Conservation (phyloP, 805 yeast species). For the Teunomyces kruisii region DNA sequence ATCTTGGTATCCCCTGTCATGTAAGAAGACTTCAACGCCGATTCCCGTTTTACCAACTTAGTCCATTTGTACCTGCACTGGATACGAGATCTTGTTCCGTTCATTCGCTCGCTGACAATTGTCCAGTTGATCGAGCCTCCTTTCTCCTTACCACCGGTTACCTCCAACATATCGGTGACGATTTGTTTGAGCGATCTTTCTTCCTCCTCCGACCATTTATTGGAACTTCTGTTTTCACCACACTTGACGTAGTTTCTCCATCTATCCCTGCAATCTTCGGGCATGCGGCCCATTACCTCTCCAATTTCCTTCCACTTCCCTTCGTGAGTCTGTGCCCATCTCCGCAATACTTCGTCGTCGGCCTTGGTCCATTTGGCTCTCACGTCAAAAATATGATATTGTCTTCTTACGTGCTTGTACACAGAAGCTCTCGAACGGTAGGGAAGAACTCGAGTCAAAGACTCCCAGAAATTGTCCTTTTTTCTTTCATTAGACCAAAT, state of each 20-base stretch:
- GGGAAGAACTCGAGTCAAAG: slow-evolving; percentile 74
- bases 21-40: slow-evolving; percentile 26
- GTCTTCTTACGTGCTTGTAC: slow-evolving; percentile 88
- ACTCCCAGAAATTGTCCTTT: slow-evolving; percentile 90
- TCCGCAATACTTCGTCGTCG: slow-evolving; percentile 70
- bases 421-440: slow-evolving; percentile 84
- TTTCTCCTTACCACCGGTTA: slow-evolving; percentile 15
- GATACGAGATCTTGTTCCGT: slow-evolving; percentile 83
- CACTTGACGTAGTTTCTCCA: slow-evolving; percentile 96
- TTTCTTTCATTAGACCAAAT: slow-evolving; percentile 85
- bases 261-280: slow-evolving; percentile 95
- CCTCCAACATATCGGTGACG: slow-evolving; percentile 46
- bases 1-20: slow-evolving; percentile 34
- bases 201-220: slow-evolving; percentile 78
- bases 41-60: slow-evolving; percentile 65
- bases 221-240: slow-evolving; percentile 70
- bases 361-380: slow-evolving; percentile 89
- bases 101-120: slow-evolving; percentile 82
- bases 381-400: slow-evolving; percentile 82
- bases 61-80: slow-evolving; percentile 97
- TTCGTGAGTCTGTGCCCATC: slow-evolving; percentile 62
- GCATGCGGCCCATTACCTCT: slow-evolving; percentile 81
- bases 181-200: slow-evolving; percentile 61
- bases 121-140: slow-evolving; percentile 80
- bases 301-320: slow-evolving; percentile 93